phyloP scores from a whole-genome alignment of 495 filamentous ascomycete genomes.

The Hyaloscypha variabilis region DNA sequence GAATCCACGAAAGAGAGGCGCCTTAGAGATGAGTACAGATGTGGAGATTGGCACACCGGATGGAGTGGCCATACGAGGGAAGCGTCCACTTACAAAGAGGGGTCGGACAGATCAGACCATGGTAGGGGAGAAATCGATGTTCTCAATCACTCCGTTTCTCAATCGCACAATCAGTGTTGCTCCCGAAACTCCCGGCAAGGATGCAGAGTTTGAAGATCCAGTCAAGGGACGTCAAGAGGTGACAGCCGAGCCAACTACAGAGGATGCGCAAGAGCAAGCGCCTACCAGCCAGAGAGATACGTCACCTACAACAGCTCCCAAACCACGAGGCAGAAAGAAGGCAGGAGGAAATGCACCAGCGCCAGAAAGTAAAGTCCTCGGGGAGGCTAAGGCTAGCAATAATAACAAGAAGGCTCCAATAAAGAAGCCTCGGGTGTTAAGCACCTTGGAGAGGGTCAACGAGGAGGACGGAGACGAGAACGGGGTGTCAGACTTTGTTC shows the following conservation, averaged over 20 bases:
- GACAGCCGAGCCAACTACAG: background rate
- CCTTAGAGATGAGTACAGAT: constrained; percentile 44
- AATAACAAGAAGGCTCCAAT: constrained; percentile 19
- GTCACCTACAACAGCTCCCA: background rate
- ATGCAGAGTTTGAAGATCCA: constrained; percentile 5
- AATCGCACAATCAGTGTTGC: constrained; percentile 71
- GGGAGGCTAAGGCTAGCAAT: constrained; percentile 13
- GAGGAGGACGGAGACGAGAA: constrained; percentile 30
- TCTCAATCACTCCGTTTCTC: constrained; percentile 91
- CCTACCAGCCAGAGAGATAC: background rate
- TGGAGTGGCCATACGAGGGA: constrained; percentile 45
- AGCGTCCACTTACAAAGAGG: constrained; percentile 45
- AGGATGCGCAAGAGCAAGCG: background rate
- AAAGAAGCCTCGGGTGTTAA: constrained; percentile 16
- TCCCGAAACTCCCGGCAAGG: constrained; percentile 41
- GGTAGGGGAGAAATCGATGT: constrained; percentile 82
- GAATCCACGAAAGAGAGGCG: constrained; percentile 51
- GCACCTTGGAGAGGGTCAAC: constrained; percentile 27
- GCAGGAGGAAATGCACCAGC: background rate
- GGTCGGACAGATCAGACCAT: constrained; percentile 53
- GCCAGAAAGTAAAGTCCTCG: constrained; percentile 15
- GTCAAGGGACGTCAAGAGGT: background rate
- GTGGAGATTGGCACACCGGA: constrained; percentile 69
- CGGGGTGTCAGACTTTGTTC: background rate
- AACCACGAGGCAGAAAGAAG: constrained; percentile 18